These are phyloP conservation scores for Jatropha multifida DNA, from an alignment of 441 rosid species.

Conservation along the genomic window DNA sequence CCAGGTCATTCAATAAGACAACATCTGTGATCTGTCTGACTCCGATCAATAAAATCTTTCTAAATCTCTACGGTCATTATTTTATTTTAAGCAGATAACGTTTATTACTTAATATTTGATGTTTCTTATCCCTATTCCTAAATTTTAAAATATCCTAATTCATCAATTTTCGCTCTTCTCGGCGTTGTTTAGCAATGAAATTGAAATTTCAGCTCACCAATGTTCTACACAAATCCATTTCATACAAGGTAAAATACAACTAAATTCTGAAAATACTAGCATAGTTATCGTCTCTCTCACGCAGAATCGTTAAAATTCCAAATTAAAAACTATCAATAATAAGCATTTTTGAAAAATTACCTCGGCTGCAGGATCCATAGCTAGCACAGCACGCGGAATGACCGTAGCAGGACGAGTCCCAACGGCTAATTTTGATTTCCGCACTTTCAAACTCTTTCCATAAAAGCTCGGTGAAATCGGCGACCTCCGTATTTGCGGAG, in stretches of 20 bases:
- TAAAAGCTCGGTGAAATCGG: conserved; percentile 39
- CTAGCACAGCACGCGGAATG: conserved; percentile 63
- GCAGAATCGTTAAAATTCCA: conserved; percentile 12
- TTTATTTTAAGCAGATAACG: background rate
- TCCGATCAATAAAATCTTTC: background rate
- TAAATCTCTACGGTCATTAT: background rate
- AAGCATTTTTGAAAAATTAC: conserved; percentile 29
- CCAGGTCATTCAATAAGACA: background rate
- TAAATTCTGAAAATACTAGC: background rate
- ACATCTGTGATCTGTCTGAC: background rate
- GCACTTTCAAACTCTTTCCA: conserved; percentile 44
- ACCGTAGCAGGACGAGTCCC: conserved; percentile 33
- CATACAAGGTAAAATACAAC: background rate
- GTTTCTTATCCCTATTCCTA: background rate
- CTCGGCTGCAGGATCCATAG: conserved; percentile 75
- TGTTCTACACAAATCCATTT: background rate
- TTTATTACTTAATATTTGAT: background rate
- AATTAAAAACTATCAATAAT: background rate
- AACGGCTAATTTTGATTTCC: conserved; percentile 34
- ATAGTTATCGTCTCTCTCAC: background rate
- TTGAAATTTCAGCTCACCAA: background rate
- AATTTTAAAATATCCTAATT: conserved; percentile 3
- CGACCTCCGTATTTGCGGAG: conserved; percentile 33
- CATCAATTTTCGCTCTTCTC: background rate
- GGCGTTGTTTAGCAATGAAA: background rate